These are phyloP conservation scores for Apiotrichum montevideense DNA, from an alignment of 1,284 basidiomycete species.

Conservation along the genomic window DNA sequence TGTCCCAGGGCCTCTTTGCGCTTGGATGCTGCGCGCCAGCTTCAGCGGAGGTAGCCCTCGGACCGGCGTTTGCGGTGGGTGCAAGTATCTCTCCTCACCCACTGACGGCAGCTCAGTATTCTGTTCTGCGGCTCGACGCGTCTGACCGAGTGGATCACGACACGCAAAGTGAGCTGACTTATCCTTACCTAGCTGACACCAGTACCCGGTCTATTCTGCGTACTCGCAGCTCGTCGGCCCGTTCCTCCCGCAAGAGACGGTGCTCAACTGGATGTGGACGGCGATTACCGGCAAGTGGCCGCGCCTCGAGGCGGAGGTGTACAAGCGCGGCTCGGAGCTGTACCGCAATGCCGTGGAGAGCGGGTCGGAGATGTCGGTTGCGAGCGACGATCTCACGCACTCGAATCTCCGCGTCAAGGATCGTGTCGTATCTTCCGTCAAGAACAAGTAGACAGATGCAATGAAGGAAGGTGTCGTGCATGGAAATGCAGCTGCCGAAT, in stretches of 20 bases:
- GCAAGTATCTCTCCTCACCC: constrained; percentile 32
- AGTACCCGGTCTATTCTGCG: constrained; percentile 66
- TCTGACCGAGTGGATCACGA: constrained; percentile 74
- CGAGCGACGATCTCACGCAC: background rate
- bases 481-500: no score
- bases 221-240: constrained; percentile 77
- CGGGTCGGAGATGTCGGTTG: background rate
- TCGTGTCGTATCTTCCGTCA: background rate
- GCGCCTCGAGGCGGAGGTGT: constrained; percentile 2
- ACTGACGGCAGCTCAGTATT: constrained; percentile 40
- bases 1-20: constrained; percentile 48
- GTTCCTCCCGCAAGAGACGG: constrained; percentile 61
- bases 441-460: background rate
- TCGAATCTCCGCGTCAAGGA: constrained; percentile 1
- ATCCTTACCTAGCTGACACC: constrained; percentile 1
- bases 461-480: no score
- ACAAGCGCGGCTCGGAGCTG: background rate
- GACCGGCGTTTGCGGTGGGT: constrained; percentile 35
- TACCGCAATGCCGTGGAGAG: background rate
- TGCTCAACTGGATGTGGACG: constrained; percentile 40
- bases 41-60: constrained; percentile 22
- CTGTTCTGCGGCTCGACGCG: constrained; percentile 68
- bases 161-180: constrained; percentile 51
- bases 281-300: constrained; percentile 9
- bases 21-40: constrained; percentile 6